Evolutionary conservation across 331 rosid genomes (phyloP), one percentile per base, ranked within the genome.

Genomic region (Arachis monticola): DNA sequence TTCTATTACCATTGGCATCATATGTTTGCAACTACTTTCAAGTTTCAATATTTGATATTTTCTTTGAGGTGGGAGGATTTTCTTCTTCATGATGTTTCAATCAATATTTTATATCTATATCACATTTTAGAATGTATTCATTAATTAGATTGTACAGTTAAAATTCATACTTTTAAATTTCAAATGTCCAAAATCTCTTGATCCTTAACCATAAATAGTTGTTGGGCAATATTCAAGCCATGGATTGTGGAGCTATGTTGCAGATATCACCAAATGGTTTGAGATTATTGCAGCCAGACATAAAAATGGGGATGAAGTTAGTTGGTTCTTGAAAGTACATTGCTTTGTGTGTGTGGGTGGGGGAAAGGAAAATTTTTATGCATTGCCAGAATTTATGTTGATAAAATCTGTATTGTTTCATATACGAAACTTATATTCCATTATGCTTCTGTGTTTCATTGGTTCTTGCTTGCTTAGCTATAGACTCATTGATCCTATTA

Each of bases 231-330:
- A 73, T 77, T 41, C 74, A 35, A 80, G 57, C 80, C 57, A 64
- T 80, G 81, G 86, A 82, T 62, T 60, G 52, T 83, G 88, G 83
- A 81, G 86, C 87, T 80, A 73, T 83, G 83, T 83, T 78, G 83
- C 77, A 70, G 85, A 42, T 66, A 78, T 85, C 75, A 73, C 82
- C 79, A 57, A 80, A 80, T 82, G 84, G 82, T 84, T 80, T 83
- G 90, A 65, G 71, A 77, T 84, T 75, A 61, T 70, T 13, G 83
- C 74, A 59, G 78, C 82, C 47, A 69, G 72, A 72, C 70, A 82
- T 74, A 67, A 71, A 75, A 81, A 78, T 77, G 22, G 27, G 40
- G 80, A 80, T 79, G 77, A 83, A 78, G 77, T 71, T 55, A 32
- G 69, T 84, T 17, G 70, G 50, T 80, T 74, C 71, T 70, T 64